These are phyloP conservation scores for Moniliophthora roreri DNA, from an alignment of 1,284 basidiomycete genomes.

Conservation along the genomic window DNA sequence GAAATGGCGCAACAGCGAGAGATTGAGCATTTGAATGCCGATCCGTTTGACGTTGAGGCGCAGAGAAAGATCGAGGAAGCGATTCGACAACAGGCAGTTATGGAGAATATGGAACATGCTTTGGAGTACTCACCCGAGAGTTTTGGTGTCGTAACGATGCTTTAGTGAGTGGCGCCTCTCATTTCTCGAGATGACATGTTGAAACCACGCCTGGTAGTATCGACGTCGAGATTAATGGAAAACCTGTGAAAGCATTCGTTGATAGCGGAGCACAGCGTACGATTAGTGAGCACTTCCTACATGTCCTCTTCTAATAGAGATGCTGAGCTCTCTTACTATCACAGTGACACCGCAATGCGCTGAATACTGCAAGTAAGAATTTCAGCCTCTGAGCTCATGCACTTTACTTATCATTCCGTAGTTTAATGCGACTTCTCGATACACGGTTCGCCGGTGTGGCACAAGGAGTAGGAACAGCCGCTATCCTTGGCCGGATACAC, in stretches of 20 bases:
- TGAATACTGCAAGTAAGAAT: constrained; percentile 81
- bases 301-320: constrained; percentile 10
- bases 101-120: constrained; percentile 91
- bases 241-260: constrained; percentile 93
- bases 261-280: constrained; percentile 97
- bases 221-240: constrained; percentile 88
- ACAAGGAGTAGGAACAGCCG: constrained; percentile 93
- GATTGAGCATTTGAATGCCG: constrained; percentile 71
- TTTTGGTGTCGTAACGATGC: constrained; percentile 95
- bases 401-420: constrained; percentile 25
- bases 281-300: constrained; percentile 70
- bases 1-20: constrained; percentile 62
- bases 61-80: constrained; percentile 94
- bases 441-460: constrained; percentile 89
- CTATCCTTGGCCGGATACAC: constrained; percentile 93
- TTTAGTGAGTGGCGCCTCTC: constrained; percentile 66
- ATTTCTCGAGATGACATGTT: not conserved
- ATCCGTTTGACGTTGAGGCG: constrained; percentile 91
- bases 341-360: constrained; percentile 94
- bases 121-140: constrained; percentile 91
- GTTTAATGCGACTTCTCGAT: constrained; percentile 93
- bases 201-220: constrained; percentile 45
- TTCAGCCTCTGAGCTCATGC: not conserved
- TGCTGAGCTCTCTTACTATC: constrained; percentile 4
- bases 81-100: constrained; percentile 86